A percentile compares a stretch with the other conserved stretches of the same genome.
phyloP scores from a whole-genome alignment of 2,329 filamentous ascomycete genomes.

The Aspergillus chevalieri region DNA sequence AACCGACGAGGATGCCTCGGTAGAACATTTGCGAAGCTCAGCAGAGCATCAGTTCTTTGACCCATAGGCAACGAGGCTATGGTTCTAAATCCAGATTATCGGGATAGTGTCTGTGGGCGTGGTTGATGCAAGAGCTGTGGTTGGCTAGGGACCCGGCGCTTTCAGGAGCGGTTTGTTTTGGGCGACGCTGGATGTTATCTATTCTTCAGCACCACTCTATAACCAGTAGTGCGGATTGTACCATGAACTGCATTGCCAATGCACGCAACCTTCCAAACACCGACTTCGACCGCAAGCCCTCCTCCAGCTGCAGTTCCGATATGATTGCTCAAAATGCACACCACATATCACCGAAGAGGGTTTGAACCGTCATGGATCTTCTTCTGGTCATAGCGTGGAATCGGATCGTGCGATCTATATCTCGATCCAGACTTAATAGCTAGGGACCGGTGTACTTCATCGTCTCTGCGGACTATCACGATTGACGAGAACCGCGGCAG shows the following conservation, averaged over 20 bases:
- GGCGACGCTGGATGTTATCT: background rate
- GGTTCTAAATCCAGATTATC: background rate
- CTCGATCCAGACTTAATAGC: background rate
- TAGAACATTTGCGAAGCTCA: background rate
- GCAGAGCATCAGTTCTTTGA: background rate
- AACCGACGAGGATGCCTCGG: background rate
- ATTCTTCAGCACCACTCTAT: background rate
- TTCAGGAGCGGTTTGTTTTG: background rate
- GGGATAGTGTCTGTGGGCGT: background rate
- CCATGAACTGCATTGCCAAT: background rate
- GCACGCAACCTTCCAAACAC: background rate
- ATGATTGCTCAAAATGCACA: background rate
- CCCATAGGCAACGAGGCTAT: background rate
- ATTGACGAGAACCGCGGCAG: background rate
- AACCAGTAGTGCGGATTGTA: too few relatives aligned
- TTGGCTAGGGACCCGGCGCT: background rate
- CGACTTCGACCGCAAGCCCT: background rate
- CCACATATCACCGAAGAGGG: background rate
- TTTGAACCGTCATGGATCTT: background rate
- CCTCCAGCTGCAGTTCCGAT: background rate
- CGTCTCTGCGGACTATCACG: background rate
- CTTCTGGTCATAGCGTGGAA: background rate
- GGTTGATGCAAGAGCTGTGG: background rate
- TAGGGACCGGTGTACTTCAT: background rate
- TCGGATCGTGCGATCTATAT: background rate